Base-by-base conservation (phyloP, 352 stramenopile genomes). In the Phytophthora meadii region DNA sequence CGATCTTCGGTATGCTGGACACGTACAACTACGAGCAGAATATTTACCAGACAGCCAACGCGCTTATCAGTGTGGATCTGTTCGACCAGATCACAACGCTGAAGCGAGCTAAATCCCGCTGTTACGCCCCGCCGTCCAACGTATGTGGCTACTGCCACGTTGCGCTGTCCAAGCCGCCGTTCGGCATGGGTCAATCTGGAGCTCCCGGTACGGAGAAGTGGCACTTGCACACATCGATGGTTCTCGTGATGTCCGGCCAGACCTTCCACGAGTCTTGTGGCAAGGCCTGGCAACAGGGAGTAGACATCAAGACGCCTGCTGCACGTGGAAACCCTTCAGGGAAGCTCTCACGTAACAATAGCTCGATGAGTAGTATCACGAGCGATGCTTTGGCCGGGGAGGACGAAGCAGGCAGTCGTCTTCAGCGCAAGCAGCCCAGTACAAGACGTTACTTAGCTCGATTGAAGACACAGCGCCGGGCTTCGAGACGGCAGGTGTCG, bases 1-100 rank as follows among this genome's bases (percentile, higher is more conserved):
- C 97, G 49, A 94, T 98, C 56, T 94, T 97, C 36, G 94, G 88
- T 67, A 97, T 98, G 80, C 68, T 98, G n/a, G 90, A 93, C 69
- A 98, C 94, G 51, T 95, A 94, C 77, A 94, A 94, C 71, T 94
- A 96, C 76, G 88, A 96, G 69, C 83, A 93, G 55, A 94, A 92
- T 73, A 95, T 96, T 61, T 95, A 94, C 72, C 82, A 94, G 74
- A 94, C 87, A 1, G 87, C 87, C 5, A 94, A 94, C 44, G 85
- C 74, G 5, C 79, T 96, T 14, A 93, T 95, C 52, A 93, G 85
- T 44, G 76, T 81, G 47, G 88, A 95, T 74, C 65, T 95, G 30
- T 93, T 88, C 54, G 88, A 95, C 36, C 88, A 95, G 65, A 87
- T 95, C 50, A 89, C 79, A 53, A 88, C 82, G 25, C 70, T 95